Base-by-base conservation (phyloP, 257 asterid species). In the Solanum pimpinellifolium region DNA sequence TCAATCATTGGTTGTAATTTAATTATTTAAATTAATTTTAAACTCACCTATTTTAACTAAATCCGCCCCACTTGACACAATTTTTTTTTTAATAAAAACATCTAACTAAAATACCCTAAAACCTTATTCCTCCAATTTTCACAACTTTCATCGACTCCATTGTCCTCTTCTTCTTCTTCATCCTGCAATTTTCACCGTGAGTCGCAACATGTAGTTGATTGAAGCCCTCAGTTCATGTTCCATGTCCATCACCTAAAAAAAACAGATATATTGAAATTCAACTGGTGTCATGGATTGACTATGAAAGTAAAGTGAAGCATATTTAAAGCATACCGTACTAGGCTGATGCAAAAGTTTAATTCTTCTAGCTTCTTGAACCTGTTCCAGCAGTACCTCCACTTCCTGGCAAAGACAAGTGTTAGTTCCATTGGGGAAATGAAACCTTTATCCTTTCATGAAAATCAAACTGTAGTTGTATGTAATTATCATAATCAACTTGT, bases 321-420 rank as follows among this genome's bases (percentile, higher is more conserved):
- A 27, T 60, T 46, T 15, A 46, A 42, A 41, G 78, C 90, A 76
- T 56, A 91, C 93, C 91, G 91, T 92, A 90, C 93, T 91, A 27
- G 94, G 94, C 88, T 91, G 98, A 91, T 96, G 99, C 96, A 90
- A 91, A 41, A 94, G 74, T 86, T 83, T 95, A 84, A 96, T 96
- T 92, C 96, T 93, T 92, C 99, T 90, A 88, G 94, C 98, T 88
- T 94, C 98, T 94, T 96, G 99, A 90, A 96, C 95, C 94, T 95
- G 98, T 91, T 95, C 98, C 89, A 95, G 86, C 88, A 96, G 91
- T 81, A 85, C 94, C 89, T 94, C 97, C 91, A 95, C 62, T 86
- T 92, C 93, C 94, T 92, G 83, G 83, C 59, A 87, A 10, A 86
- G 33, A 5, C 42, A 70, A 49, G 44, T 29, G 20, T 80, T 47